Percentiles rank a stretch among this genome's conserved stretches.
Evolutionary conservation across 345 rosid species (phyloP).

Genomic region (Boechera stricta): DNA sequence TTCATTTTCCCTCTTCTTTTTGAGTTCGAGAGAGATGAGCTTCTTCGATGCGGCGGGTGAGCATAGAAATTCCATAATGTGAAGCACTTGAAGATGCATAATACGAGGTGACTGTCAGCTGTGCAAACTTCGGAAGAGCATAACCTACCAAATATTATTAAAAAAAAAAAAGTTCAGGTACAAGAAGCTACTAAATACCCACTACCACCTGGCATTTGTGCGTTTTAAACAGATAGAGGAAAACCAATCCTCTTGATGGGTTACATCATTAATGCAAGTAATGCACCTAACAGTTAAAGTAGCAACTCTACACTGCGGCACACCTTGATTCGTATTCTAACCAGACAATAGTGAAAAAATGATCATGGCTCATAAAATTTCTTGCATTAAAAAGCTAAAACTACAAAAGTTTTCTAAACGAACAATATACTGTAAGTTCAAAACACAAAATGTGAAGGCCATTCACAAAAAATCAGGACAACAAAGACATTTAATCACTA

Average conservation of each 20-base stretch:
- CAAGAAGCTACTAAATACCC: constrained; percentile 13
- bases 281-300: constrained; percentile 6
- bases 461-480: constrained; percentile 6
- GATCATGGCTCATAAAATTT: not conserved
- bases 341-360: not conserved
- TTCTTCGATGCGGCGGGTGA: constrained; percentile 80
- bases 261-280: not conserved
- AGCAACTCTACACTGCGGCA: constrained; percentile 2
- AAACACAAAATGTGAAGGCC: constrained; percentile 1
- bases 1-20: constrained; percentile 56
- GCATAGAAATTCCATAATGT: constrained; percentile 80
- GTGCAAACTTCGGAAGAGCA: constrained; percentile 84
- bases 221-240: not conserved
- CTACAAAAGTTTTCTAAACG: not conserved
- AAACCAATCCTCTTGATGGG: not conserved
- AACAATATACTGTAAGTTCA: constrained; percentile 10
- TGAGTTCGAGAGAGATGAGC: constrained; percentile 52
- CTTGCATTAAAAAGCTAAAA: not conserved
- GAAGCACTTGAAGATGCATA: constrained; percentile 94
- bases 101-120: constrained; percentile 83
- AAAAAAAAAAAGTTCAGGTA: constrained; percentile 13
- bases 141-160: constrained; percentile 57
- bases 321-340: not conserved
- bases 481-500: constrained; percentile 1
- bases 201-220: constrained; percentile 24